Percentiles rank a stretch among this genome's conserved stretches.
phyloP scores from a whole-genome alignment of 805 yeast species.

The Ogataea henricii region DNA sequence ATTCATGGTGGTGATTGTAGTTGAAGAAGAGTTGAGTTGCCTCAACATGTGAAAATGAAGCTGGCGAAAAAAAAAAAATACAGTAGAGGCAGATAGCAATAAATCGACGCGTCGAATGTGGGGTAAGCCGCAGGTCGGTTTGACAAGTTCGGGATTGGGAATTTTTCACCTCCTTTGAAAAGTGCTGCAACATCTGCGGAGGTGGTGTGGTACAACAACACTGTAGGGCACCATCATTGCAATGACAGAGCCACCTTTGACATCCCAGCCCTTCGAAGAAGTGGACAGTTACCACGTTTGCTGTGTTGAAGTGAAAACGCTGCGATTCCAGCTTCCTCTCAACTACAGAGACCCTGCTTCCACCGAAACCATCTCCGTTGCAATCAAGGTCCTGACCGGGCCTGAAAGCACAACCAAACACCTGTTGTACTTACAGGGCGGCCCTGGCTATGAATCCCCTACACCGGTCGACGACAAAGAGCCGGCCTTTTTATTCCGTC shows the following conservation, averaged over 20 bases:
- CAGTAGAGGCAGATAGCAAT: not conserved
- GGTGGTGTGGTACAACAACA: no score
- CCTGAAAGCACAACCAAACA: slow-evolving; percentile 2
- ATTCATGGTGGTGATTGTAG: not conserved
- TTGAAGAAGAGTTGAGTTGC: not conserved
- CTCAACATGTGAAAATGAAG: not conserved
- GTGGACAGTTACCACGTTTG: slow-evolving; percentile 23
- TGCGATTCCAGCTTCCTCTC: slow-evolving; percentile 32
- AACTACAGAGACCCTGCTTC: slow-evolving; percentile 18
- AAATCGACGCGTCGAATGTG: slow-evolving; percentile 12
- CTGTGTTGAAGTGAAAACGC: slow-evolving; percentile 22
- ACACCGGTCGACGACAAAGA: slow-evolving; percentile 17
- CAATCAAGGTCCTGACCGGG: slow-evolving; percentile 25
- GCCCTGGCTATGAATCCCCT: slow-evolving; percentile 52
- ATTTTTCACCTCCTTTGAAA: not conserved
- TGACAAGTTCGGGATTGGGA: no score
- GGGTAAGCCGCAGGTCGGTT: slow-evolving; percentile 4
- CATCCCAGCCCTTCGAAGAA: not conserved
- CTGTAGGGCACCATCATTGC: no score
- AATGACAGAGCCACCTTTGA: no score
- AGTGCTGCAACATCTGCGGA: not conserved
- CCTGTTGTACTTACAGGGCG: slow-evolving; percentile 51
- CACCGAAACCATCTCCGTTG: slow-evolving; percentile 19
- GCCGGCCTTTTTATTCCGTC: slow-evolving; percentile 21
- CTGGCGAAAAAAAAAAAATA: not conserved